Evolutionary conservation across 140 eudicot genomes (phyloP).

Genomic region (Oenanthe javanica): DNA sequence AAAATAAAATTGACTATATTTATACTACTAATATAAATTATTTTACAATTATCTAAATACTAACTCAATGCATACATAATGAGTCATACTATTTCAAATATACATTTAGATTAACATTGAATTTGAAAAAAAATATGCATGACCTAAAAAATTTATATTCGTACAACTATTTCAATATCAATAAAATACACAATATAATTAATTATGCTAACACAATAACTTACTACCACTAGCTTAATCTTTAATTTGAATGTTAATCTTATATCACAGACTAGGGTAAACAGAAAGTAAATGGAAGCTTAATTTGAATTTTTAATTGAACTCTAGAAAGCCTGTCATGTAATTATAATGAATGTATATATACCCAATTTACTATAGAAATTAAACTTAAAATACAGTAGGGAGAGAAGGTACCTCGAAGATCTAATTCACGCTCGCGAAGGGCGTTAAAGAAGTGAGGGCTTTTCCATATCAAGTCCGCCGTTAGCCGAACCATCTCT

Average conservation of each 20-base stretch:
- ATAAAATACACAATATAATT: neutral
- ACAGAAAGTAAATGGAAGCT: neutral
- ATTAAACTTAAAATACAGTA: neutral
- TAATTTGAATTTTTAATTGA: neutral
- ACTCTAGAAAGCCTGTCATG: neutral
- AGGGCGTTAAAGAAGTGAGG: constrained; percentile 96
- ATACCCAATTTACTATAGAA: neutral
- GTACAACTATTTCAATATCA: neutral
- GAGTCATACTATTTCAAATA: neutral
- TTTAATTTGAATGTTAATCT: too few species aligned
- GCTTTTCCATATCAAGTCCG: constrained; percentile 95
- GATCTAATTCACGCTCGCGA: constrained; percentile 93
- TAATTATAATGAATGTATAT: neutral
- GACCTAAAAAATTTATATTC: neutral
- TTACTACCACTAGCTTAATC: neutral
- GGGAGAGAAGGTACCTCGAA: constrained; percentile 51
- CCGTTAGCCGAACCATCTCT: constrained; percentile 85
- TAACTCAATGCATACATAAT: neutral
- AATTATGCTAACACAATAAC: neutral
- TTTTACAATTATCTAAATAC: neutral
- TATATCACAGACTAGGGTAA: neutral
- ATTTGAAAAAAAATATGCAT: too few species aligned
- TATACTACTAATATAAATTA: neutral
- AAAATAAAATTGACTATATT: neutral
- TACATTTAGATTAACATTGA: too few species aligned